phyloP scores from a whole-genome alignment of 2,329 filamentous ascomycete genomes.

The Talaromyces sp. region DNA sequence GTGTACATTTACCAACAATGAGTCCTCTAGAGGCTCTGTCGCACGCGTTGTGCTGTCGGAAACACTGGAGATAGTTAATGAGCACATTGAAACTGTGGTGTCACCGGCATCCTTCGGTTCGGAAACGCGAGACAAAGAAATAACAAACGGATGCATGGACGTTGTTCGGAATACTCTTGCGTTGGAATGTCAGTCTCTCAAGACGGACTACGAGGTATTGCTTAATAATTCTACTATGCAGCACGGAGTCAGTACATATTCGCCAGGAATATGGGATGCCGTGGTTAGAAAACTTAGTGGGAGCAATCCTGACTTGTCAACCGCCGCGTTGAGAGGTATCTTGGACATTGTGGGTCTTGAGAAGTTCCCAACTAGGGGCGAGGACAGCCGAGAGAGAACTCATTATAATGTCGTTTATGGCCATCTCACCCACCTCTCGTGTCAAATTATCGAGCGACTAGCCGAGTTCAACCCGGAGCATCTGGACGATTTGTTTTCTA shows the following conservation, averaged over 20 bases:
- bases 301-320: conserved; percentile 66
- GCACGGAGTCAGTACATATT: conserved; percentile 62
- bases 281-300: conserved; percentile 63
- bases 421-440: conserved; percentile 57
- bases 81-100: conserved; percentile 53
- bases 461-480: conserved; percentile 68
- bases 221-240: conserved; percentile 56
- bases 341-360: conserved; percentile 69
- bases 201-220: conserved; percentile 63
- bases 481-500: conserved; percentile 63
- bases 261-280: conserved; percentile 70
- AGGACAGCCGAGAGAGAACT: conserved; percentile 48
- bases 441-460: conserved; percentile 69
- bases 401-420: conserved; percentile 72
- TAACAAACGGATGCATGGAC: conserved; percentile 52
- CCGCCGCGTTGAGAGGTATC: conserved; percentile 65
- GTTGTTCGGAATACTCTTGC: conserved; percentile 62
- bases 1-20: conserved; percentile 42
- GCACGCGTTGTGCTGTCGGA: conserved; percentile 44
- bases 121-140: conserved; percentile 26
- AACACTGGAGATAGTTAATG: conserved; percentile 40
- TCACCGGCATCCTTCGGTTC: conserved; percentile 32
- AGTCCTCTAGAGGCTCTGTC: conserved; percentile 39
- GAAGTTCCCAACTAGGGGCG: conserved; percentile 53
- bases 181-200: conserved; percentile 65